phyloP scores from a whole-genome alignment of 495 filamentous ascomycete genomes.

The Eremomyces bilateralis region DNA sequence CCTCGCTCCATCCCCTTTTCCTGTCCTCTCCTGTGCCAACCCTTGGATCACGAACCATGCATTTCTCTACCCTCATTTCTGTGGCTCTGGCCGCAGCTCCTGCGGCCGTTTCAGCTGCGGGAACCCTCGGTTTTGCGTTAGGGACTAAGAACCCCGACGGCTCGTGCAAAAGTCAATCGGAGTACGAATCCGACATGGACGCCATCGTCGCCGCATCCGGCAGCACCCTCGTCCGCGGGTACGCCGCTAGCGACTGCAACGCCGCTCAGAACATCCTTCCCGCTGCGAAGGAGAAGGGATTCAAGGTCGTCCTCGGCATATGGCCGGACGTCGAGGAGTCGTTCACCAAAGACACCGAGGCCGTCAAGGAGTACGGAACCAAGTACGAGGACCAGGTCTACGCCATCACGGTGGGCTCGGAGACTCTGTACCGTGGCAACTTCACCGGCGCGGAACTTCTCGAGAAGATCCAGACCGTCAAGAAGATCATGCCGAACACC shows the following conservation, averaged over 20 bases:
- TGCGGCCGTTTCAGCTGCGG: conserved; percentile 21
- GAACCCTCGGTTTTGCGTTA: conserved; percentile 31
- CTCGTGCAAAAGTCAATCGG: conserved; percentile 37
- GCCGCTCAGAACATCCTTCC: conserved; percentile 45
- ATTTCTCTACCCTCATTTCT: conserved; percentile 19
- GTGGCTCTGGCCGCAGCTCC: conserved; percentile 20
- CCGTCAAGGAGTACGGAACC: conserved; percentile 27
- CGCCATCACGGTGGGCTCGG: conserved; percentile 60
- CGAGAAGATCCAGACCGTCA: conserved; percentile 38
- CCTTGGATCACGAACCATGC: conserved; percentile 11
- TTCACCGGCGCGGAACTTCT: conserved; percentile 41
- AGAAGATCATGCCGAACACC: conserved; percentile 24
- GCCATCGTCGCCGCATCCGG: conserved; percentile 22
- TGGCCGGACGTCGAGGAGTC: conserved; percentile 52
- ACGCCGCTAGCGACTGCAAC: conserved; percentile 47
- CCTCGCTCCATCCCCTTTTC: background rate
- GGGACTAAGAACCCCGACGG: conserved; percentile 32
- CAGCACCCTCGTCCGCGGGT: conserved; percentile 42
- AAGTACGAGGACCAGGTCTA: conserved; percentile 39
- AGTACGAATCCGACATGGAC: conserved; percentile 51
- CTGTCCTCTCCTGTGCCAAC: background rate
- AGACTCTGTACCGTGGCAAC: conserved; percentile 53
- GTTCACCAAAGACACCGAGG: conserved; percentile 38
- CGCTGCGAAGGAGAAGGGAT: conserved; percentile 46
- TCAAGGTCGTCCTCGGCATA: conserved; percentile 55